Evolutionary conservation across 164 flowering plant genomes (phyloP).

Genomic region (Kalanchoe fedtschenkoi): DNA sequence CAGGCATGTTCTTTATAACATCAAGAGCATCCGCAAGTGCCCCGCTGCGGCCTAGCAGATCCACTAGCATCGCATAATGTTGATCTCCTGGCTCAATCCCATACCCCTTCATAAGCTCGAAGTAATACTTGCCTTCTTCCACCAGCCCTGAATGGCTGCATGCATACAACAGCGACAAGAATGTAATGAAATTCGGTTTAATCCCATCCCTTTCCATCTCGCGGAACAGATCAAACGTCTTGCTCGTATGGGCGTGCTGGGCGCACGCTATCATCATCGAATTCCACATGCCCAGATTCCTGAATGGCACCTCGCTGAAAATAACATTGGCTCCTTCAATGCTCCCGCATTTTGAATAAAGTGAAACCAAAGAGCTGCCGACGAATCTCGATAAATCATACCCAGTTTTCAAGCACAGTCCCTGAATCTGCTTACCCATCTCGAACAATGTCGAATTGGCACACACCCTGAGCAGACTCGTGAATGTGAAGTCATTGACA

Average conservation of each 20-base stretch:
- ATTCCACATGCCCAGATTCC: conserved; percentile 87
- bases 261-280: conserved; percentile 78
- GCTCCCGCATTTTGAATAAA: conserved; percentile 76
- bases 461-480: conserved; percentile 72
- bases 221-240: conserved; percentile 39
- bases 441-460: conserved; percentile 53
- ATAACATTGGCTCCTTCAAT: conserved; percentile 47
- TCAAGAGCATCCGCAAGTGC: conserved; percentile 54
- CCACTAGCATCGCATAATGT: conserved; percentile 77
- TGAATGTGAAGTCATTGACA: conserved; percentile 79
- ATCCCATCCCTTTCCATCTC: conserved; percentile 41
- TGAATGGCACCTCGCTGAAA: conserved; percentile 41
- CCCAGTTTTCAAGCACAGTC: conserved; percentile 54
- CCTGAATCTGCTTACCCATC: conserved; percentile 70
- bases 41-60: conserved; percentile 80
- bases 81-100: conserved; percentile 70
- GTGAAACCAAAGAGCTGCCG: conserved; percentile 63
- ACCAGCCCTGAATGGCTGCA: conserved; percentile 90
- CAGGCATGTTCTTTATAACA: conserved; percentile 58
- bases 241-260: conserved; percentile 59
- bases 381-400: conserved; percentile 59
- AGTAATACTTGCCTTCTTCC: conserved; percentile 52
- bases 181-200: conserved; percentile 79
- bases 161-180: conserved; percentile 62
- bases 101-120: conserved; percentile 44